These are phyloP conservation scores for Tylopilus sp. DNA, from an alignment of 768 basidiomycete species.

Conservation along the genomic window DNA sequence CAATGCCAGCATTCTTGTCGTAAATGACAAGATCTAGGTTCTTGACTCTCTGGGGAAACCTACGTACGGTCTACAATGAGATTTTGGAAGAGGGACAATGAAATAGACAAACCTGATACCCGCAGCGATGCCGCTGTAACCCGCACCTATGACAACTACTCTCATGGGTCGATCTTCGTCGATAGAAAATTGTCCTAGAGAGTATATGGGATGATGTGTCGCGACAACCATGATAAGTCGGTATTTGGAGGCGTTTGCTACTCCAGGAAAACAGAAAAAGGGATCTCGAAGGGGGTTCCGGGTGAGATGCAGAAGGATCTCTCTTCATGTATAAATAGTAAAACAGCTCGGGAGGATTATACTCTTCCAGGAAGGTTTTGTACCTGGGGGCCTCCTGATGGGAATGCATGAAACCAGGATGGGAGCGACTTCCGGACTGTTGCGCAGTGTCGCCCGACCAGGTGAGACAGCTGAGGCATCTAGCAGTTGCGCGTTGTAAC, in stretches of 20 bases:
- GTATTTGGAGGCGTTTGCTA: neutral
- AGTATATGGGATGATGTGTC: slow-evolving; percentile 3
- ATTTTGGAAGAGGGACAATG: neutral
- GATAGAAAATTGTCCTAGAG: slow-evolving; percentile 43
- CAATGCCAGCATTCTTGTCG: slow-evolving; percentile 56
- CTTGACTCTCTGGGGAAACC: slow-evolving; percentile 49
- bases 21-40: slow-evolving; percentile 57
- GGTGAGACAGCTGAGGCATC: neutral
- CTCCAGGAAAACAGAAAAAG: neutral
- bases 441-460: neutral
- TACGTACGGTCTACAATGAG: slow-evolving; percentile 11
- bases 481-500: neutral
- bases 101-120: slow-evolving; percentile 46
- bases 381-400: neutral
- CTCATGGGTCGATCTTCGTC: slow-evolving; percentile 53
- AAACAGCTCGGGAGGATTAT: neutral
- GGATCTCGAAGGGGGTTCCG: neutral
- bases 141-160: slow-evolving; percentile 55
- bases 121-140: slow-evolving; percentile 57
- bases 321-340: neutral
- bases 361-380: neutral
- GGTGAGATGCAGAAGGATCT: neutral
- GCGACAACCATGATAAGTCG: neutral
- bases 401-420: neutral
- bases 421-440: neutral